Base-by-base conservation (phyloP, 129 eudicot genomes). In the Kitagawia praeruptora region DNA sequence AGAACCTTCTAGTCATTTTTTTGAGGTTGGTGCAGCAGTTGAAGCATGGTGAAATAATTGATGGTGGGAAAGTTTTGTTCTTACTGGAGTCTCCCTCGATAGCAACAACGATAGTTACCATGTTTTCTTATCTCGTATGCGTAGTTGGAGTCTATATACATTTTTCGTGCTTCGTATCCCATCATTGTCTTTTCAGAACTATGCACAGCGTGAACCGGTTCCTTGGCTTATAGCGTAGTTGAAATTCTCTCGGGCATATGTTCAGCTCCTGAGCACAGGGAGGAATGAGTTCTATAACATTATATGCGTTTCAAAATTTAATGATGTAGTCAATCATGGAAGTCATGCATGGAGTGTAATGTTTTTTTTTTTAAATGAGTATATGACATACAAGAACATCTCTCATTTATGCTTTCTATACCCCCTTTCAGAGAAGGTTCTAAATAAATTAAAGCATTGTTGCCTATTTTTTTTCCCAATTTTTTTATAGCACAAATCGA, bases 21-120 rank as follows among this genome's bases (percentile, higher is more conserved):
- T 85, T 79, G 88, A 81, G 64, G 78, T 91, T 51, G 96, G 96
- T 12, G 80, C 74, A n/a, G 80, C 93, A 49, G 91, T 91, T 78
- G 96, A 89, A 80, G 91, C 85, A 75, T 89, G 93, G 96, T 82
- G 87, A 91, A 27, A 83, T 25, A 83, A 87, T 82, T 88, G 88
- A 38, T 91, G 93, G 96, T 89, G 93, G 91, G 96, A 89, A 87
- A 87, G 89, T 70, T 87, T 87, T 77, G 85, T 91, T 10, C 83
- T 91, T 10, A 81, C 81, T 37, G 87, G 80, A 69, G 21, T 58
- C 78, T 76, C 81, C 79, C 76, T 70, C 31, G 27, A 3, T 39
- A 39, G 63, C 76, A 81, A 80, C 64, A 75, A 49, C 10, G 82
- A 82, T 78, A 72, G 69, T 73, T 64, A 81, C 54, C 88, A 75